phyloP scores from a whole-genome alignment of 140 eudicot species.

The Stevia rebaudiana region DNA sequence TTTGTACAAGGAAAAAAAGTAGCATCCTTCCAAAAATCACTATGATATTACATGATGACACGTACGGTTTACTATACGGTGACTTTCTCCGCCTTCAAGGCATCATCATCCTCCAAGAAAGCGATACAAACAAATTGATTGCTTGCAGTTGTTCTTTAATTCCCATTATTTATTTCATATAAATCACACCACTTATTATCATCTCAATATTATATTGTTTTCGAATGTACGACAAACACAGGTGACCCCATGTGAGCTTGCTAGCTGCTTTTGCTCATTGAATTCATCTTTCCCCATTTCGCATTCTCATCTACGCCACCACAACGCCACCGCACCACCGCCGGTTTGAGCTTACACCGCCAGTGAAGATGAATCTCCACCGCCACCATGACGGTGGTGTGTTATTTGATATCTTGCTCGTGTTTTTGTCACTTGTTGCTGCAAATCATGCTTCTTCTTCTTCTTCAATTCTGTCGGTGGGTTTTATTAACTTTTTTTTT shows the following conservation, averaged over 20 bases:
- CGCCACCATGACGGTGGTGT: conserved; percentile 31
- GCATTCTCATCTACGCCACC: not conserved
- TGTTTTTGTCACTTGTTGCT: conserved; percentile 36
- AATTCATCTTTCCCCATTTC: not conserved
- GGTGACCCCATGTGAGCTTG: conserved; percentile 36
- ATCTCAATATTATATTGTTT: conserved; percentile 14
- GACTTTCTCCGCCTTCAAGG: conserved; percentile 35
- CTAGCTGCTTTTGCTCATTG: conserved; percentile 15
- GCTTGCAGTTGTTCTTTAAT: conserved; percentile 27
- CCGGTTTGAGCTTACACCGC: not conserved
- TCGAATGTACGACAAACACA: conserved; percentile 32
- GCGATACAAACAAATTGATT: conserved; percentile 27
- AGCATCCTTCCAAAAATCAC: not conserved
- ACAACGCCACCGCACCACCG: conserved; percentile 15
- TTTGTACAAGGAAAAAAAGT: conserved; percentile 2
- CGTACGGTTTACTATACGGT: conserved; percentile 26
- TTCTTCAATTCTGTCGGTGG: conserved; percentile 61
- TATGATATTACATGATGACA: conserved; percentile 17
- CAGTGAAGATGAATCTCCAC: conserved; percentile 25
- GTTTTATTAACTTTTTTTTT: conserved; percentile 7
- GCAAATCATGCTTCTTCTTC: conserved; percentile 38
- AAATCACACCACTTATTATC: conserved; percentile 18
- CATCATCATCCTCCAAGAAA: conserved; percentile 17
- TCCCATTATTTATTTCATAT: not conserved
- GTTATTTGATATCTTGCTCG: conserved; percentile 33